Evolutionary conservation across 768 basidiomycete species (phyloP).

Genomic region (Phaffia australis): DNA sequence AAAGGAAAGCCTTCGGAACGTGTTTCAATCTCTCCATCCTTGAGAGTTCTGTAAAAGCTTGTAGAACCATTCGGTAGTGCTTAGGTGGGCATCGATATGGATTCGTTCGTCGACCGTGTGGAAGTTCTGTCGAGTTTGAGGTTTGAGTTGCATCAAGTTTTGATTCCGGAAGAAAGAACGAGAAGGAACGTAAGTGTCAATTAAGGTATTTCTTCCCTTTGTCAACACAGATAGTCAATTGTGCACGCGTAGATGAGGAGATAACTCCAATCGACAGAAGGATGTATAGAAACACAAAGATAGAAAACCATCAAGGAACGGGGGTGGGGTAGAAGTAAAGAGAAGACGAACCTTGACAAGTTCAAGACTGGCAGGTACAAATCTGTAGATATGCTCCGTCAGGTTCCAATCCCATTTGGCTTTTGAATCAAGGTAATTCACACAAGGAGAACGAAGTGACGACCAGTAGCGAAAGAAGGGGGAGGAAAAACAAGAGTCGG

Average conservation of each 20-base stretch:
- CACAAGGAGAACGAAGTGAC: background rate
- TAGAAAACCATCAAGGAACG: background rate
- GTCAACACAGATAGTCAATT: no score
- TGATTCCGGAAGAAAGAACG: conserved; percentile 23
- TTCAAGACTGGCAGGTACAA: conserved; percentile 35
- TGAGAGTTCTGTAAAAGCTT: conserved; percentile 37
- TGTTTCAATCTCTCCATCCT: no score
- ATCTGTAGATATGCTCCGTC: conserved; percentile 38
- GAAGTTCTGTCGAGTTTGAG: conserved; percentile 29
- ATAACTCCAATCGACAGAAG: background rate
- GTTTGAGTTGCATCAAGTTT: no score
- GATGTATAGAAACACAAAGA: background rate
- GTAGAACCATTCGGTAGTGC: conserved; percentile 36
- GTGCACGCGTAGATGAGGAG: no score
- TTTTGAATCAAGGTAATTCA: conserved; percentile 8
- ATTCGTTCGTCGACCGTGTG: conserved; percentile 41
- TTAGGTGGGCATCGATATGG: conserved; percentile 10
- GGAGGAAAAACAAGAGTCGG: background rate
- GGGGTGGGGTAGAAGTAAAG: background rate
- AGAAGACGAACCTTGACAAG: conserved; percentile 26
- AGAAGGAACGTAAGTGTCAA: no score
- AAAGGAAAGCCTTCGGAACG: no score
- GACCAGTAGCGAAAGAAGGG: background rate
- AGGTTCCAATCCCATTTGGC: conserved; percentile 33
- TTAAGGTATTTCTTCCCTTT: no score